Percentiles rank a stretch among this genome's conserved stretches.
Evolutionary conservation across 805 yeast species (phyloP).

Genomic region (Sporopachydermia lactativora): DNA sequence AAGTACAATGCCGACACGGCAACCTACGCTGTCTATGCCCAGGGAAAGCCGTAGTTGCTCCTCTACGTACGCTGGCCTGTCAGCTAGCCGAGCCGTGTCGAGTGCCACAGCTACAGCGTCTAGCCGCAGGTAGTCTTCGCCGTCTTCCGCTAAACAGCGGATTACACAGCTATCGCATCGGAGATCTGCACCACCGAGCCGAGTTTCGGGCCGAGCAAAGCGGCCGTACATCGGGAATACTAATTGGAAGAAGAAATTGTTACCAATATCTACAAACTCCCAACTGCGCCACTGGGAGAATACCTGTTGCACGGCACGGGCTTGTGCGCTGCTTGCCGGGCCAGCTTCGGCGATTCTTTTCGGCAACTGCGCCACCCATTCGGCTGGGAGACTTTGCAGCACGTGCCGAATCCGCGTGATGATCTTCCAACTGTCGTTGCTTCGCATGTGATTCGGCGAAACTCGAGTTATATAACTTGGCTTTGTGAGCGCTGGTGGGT

Average conservation of each 20-base stretch:
- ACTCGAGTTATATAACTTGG: conserved; percentile 75
- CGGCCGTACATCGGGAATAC: conserved; percentile 24
- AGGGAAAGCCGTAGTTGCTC: neutral
- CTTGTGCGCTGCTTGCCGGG: conserved; percentile 36
- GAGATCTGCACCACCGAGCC: conserved; percentile 12
- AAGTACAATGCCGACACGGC: neutral
- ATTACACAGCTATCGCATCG: conserved; percentile 20
- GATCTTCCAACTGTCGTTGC: conserved; percentile 79
- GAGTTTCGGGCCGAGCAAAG: conserved; percentile 2
- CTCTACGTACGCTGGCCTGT: neutral
- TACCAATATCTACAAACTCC: conserved; percentile 62
- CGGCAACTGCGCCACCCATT: conserved; percentile 30
- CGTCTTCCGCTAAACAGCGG: conserved; percentile 15
- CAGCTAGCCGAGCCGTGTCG: neutral
- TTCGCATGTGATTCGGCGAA: conserved; percentile 58
- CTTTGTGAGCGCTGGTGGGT: conserved; percentile 80
- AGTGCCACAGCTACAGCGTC: conserved; percentile 10
- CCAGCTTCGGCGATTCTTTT: conserved; percentile 17
- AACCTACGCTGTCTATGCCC: neutral
- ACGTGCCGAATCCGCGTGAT: conserved; percentile 70
- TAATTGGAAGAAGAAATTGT: conserved; percentile 37
- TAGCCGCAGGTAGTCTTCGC: conserved; percentile 19
- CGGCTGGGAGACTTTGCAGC: conserved; percentile 37
- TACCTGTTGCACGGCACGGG: conserved; percentile 38
- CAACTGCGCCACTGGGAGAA: conserved; percentile 81